phyloP scores from a whole-genome alignment of 202 grass and related monocot species.

The Dendrocalamus latiflorus region DNA sequence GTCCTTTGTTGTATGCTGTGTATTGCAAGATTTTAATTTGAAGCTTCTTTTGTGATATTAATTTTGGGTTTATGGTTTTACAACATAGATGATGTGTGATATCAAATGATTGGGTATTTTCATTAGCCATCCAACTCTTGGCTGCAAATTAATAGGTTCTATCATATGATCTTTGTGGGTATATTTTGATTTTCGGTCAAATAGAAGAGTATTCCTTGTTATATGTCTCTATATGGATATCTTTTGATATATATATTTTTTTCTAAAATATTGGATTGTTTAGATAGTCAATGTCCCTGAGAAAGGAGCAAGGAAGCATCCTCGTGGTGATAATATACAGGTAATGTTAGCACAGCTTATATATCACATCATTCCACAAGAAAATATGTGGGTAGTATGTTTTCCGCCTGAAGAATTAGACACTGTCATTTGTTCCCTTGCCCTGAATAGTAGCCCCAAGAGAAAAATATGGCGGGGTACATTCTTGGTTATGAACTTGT shows the following conservation, averaged over 20 bases:
- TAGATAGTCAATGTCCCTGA: slow-evolving; percentile 99
- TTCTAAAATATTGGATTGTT: too few species aligned
- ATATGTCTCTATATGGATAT: slow-evolving; percentile 7
- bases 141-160: neutral
- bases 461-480: neutral
- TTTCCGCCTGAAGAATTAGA: neutral
- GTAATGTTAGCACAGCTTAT: slow-evolving; percentile 39
- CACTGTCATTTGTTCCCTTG: neutral
- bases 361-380: slow-evolving; percentile 11
- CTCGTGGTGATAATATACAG: slow-evolving; percentile 99
- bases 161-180: neutral
- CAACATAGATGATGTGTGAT: neutral
- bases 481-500: neutral
- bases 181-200: too few species aligned
- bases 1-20: neutral
- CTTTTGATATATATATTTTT: too few species aligned
- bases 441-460: neutral
- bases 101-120: neutral
- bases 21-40: neutral
- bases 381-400: neutral
- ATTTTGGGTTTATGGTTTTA: neutral
- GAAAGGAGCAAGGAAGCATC: slow-evolving; percentile 99
- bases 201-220: neutral
- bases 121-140: neutral
- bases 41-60: slow-evolving; percentile 1